Evolutionary conservation across 169 alveolate genomes (phyloP).

Genomic region (Eimeria zaria): DNA sequence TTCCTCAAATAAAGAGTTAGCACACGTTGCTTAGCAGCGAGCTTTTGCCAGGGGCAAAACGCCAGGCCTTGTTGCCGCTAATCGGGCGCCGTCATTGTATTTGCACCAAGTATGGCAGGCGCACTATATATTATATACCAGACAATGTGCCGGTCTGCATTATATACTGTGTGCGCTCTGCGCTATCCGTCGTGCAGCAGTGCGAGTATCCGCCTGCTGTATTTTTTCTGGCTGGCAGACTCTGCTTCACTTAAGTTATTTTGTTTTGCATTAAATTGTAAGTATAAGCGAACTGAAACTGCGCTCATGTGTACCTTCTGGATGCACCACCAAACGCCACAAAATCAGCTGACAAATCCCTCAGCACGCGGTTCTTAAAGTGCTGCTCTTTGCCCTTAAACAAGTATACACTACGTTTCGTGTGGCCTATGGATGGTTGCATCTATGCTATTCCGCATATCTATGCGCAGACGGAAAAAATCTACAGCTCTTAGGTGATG

Average conservation of each 20-base stretch:
- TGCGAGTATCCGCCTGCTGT: neutral
- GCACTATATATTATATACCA: too few relatives aligned
- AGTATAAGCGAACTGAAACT: neutral
- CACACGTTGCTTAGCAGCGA: neutral
- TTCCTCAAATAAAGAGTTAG: too few relatives aligned
- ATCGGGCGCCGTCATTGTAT: too few relatives aligned
- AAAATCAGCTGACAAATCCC: neutral
- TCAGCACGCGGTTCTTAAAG: neutral
- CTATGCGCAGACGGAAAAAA: too few relatives aligned
- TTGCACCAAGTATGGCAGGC: too few relatives aligned
- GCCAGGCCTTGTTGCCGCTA: neutral
- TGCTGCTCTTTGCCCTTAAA: neutral
- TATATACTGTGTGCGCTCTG: neutral
- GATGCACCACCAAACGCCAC: neutral
- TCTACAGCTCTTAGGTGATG: too few relatives aligned
- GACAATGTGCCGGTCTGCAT: too few relatives aligned
- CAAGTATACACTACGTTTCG: neutral
- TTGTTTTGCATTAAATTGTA: neutral
- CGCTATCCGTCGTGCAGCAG: neutral
- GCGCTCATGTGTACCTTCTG: neutral
- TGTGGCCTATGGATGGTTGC: neutral
- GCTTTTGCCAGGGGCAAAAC: neutral
- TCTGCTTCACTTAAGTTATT: neutral
- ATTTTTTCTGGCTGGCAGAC: neutral
- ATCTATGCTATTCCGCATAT: neutral